Conservation (phyloP, 495 filamentous ascomycete species). For the Penicillium ucsense region DNA sequence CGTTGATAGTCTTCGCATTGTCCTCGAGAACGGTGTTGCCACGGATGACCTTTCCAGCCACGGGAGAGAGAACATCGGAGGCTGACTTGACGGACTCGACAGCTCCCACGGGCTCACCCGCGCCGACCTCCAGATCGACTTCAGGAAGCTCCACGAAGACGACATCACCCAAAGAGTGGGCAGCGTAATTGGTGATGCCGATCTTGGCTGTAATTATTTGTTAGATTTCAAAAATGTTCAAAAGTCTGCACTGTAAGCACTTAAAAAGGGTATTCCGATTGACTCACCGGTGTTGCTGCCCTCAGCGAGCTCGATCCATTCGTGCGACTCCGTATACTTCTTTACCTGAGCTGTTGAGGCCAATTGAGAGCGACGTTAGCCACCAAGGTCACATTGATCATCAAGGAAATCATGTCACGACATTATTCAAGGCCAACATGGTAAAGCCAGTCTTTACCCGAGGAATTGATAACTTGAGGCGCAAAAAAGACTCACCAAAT, state of each 20-base stretch:
- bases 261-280: neutral
- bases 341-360: conserved; percentile 44
- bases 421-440: no score
- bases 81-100: conserved; percentile 98
- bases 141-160: conserved; percentile 91
- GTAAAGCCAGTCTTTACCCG: no score
- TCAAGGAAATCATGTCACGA: no score
- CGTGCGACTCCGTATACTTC: conserved; percentile 94
- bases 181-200: conserved; percentile 86
- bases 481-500: conserved; percentile 26
- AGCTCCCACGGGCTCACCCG: conserved; percentile 77
- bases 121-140: conserved; percentile 47
- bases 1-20: conserved; percentile 77
- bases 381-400: conserved; percentile 4
- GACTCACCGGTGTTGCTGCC: conserved; percentile 49
- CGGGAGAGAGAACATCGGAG: conserved; percentile 86
- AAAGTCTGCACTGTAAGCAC: no score
- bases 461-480: conserved; percentile 1
- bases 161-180: conserved; percentile 84
- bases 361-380: conserved; percentile 17
- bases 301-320: conserved; percentile 84
- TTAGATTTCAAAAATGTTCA: neutral
- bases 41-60: conserved; percentile 62
- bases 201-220: conserved; percentile 49
- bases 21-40: conserved; percentile 68